Percentiles rank a stretch among this genome's conserved stretches.
These are phyloP conservation scores for Tremellales sp. DNA, from an alignment of 1,284 basidiomycete species.

Conservation along the genomic window DNA sequence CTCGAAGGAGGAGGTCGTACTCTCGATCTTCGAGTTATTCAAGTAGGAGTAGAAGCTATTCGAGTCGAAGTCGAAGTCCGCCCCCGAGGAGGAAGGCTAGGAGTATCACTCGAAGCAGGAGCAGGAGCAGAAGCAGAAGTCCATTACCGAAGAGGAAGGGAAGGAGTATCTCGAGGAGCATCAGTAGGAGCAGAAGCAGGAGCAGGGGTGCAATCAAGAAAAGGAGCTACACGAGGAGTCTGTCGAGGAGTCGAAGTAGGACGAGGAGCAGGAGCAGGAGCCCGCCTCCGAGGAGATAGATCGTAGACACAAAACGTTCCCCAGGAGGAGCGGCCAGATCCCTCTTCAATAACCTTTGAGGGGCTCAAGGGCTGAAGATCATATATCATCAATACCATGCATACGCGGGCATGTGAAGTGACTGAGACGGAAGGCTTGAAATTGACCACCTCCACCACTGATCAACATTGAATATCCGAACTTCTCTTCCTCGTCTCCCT, in stretches of 20 bases:
- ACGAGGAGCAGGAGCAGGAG: neutral
- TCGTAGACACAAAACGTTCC: too few species aligned
- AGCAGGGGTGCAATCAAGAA: neutral
- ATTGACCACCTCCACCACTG: too few species aligned
- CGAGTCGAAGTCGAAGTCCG: conserved; percentile 15
- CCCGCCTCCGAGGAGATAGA: neutral
- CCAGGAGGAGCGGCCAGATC: too few species aligned
- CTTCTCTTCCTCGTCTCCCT: too few species aligned
- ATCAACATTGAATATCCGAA: too few species aligned
- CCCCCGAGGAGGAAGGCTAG: conserved; percentile 11
- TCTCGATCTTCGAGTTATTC: neutral
- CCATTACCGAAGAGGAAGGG: conserved; percentile 1
- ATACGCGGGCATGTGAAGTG: too few species aligned
- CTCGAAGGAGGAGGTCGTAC: conserved; percentile 12
- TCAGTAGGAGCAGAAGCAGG: conserved; percentile 3
- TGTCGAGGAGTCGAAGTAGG: conserved; percentile 8
- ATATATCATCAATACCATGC: too few species aligned
- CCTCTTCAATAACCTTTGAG: too few species aligned
- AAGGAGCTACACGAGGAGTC: conserved; percentile 4
- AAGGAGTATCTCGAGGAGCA: conserved; percentile 9
- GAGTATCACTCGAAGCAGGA: conserved; percentile 10
- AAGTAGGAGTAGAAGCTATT: conserved; percentile 4
- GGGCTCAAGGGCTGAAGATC: too few species aligned
- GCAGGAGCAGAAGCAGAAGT: conserved; percentile 18
- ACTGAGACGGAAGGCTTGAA: too few species aligned